A percentile compares a stretch with the other conserved stretches of the same genome.
Conservation (phyloP, 257 asterid species). For the Lantana camara region DNA sequence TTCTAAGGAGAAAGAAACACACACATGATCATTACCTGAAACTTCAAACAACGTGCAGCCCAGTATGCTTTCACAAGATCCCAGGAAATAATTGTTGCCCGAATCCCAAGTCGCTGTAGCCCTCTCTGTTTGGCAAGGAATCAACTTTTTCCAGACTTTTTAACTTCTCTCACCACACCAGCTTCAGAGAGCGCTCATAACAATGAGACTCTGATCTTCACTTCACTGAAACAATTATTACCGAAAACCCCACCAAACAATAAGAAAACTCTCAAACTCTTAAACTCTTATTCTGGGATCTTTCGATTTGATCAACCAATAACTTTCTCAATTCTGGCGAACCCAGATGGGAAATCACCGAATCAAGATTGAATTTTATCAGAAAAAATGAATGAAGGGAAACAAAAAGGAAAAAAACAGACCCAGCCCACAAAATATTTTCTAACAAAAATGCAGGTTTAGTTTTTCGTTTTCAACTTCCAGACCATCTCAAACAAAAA, state of each 20-base stretch:
- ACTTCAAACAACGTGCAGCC: slow-evolving; percentile 46
- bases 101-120: slow-evolving; percentile 41
- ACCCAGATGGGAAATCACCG: slow-evolving; percentile 20
- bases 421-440: slow-evolving; percentile 29
- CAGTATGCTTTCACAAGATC: slow-evolving; percentile 32
- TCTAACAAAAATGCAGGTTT: slow-evolving; percentile 9
- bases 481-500: not conserved
- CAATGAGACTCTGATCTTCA: slow-evolving; percentile 34
- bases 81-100: slow-evolving; percentile 31
- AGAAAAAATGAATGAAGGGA: not conserved
- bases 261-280: slow-evolving; percentile 23
- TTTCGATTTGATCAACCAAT: slow-evolving; percentile 27
- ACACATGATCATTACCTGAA: slow-evolving; percentile 40
- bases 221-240: slow-evolving; percentile 30
- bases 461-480: not conserved
- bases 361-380: slow-evolving; percentile 20
- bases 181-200: slow-evolving; percentile 28
- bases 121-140: slow-evolving; percentile 49
- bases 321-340: slow-evolving; percentile 1
- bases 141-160: slow-evolving; percentile 26
- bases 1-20: not conserved
- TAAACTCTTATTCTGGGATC: slow-evolving; percentile 6
- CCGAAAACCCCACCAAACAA: slow-evolving; percentile 27
- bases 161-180: slow-evolving; percentile 31
- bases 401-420: slow-evolving; percentile 21